Conservation (phyloP, 1,284 basidiomycete species). For the Pascua guehoae region DNA sequence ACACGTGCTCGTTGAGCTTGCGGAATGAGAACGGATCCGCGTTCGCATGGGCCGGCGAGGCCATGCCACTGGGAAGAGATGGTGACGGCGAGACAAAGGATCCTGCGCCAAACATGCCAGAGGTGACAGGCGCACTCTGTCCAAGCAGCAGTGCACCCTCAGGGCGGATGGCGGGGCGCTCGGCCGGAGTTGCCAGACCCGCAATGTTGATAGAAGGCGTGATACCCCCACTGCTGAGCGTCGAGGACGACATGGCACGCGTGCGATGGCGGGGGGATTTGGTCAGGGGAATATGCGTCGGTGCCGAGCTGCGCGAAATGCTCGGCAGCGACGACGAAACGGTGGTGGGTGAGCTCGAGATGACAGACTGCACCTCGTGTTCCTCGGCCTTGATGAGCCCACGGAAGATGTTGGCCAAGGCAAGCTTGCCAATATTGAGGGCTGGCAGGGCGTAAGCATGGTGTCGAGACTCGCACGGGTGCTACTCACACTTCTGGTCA, state of each 20-base stretch:
- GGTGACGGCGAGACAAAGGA: too few relatives aligned
- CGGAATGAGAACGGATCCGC: too few relatives aligned
- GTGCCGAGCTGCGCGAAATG: constrained; percentile 27
- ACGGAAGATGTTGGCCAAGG: constrained; percentile 45
- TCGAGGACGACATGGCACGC: constrained; percentile 24
- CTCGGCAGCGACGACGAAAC: constrained; percentile 24
- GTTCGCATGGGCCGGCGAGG: too few relatives aligned
- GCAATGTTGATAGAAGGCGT: constrained; percentile 54
- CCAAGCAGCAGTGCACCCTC: constrained; percentile 27
- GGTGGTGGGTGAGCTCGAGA: constrained; percentile 17
- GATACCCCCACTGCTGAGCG: constrained; percentile 15
- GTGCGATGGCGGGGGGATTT: constrained; percentile 30
- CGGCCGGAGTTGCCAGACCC: constrained; percentile 63
- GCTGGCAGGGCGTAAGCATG: constrained; percentile 22
- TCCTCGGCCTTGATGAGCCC: constrained; percentile 48
- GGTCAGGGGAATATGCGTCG: constrained; percentile 38
- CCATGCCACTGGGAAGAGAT: too few relatives aligned
- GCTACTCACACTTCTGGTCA: constrained; percentile 69
- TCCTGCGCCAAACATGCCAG: constrained; percentile 2
- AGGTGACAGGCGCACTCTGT: constrained; percentile 27
- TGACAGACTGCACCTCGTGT: constrained; percentile 23
- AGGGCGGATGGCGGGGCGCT: constrained; percentile 53
- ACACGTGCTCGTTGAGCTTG: too few relatives aligned
- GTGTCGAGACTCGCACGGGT: too few relatives aligned
- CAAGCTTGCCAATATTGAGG: constrained; percentile 51